These are phyloP conservation scores for Psilocybe cyanescens DNA, from an alignment of 768 basidiomycete genomes.

Conservation along the genomic window DNA sequence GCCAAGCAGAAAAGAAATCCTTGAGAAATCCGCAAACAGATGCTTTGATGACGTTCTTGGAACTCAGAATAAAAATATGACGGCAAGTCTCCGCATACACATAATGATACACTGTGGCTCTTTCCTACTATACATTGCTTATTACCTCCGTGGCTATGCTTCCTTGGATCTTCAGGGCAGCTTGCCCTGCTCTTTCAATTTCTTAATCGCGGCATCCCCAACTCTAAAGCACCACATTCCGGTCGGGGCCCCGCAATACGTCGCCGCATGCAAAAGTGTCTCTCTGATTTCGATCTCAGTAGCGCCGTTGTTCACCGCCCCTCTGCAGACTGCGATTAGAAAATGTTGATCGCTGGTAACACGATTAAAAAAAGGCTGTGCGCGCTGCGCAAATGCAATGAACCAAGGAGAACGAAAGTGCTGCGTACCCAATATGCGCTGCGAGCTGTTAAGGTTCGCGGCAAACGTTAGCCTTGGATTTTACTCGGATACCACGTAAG, in stretches of 20 bases:
- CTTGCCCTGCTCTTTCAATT: slow-evolving; percentile 40
- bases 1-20: too few relatives aligned
- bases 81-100: neutral
- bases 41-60: slow-evolving; percentile 2
- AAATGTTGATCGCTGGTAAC: too few relatives aligned
- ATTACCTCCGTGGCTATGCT: too few relatives aligned
- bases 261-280: slow-evolving; percentile 43
- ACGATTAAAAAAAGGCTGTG: neutral
- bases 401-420: neutral
- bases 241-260: slow-evolving; percentile 46
- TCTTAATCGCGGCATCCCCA: slow-evolving; percentile 40
- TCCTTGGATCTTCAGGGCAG: slow-evolving; percentile 1
- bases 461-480: neutral
- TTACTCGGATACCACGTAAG: neutral
- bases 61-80: neutral
- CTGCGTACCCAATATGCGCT: slow-evolving; percentile 36
- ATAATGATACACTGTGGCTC: neutral
- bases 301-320: slow-evolving; percentile 48
- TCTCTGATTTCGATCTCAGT: slow-evolving; percentile 47
- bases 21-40: too few relatives aligned
- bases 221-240: slow-evolving; percentile 46
- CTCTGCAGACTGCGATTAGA: slow-evolving; percentile 25
- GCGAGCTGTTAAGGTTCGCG: slow-evolving; percentile 29
- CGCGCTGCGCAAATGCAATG: neutral
- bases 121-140: too few relatives aligned